phyloP scores from a whole-genome alignment of 352 stramenopile species.

The Elongisporangium anandrum region DNA sequence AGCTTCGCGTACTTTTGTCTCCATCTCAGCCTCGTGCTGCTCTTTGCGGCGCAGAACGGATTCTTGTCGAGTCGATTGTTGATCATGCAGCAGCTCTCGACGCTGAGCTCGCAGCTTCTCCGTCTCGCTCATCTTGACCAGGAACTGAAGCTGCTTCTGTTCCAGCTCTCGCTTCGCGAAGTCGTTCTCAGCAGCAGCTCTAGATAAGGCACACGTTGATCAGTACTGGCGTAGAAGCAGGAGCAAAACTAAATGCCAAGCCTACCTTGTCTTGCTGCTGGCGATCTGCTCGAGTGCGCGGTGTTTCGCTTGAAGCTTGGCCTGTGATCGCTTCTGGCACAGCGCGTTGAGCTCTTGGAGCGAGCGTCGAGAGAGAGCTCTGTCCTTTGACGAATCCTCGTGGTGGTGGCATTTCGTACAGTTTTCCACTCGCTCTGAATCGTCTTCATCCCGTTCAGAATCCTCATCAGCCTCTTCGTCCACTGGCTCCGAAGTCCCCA shows the following conservation, averaged over 20 bases:
- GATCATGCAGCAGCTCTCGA: neutral
- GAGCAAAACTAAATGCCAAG: neutral
- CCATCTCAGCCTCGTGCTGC: neutral
- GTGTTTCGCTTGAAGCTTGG: neutral
- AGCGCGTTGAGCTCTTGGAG: neutral
- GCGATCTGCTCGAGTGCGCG: neutral
- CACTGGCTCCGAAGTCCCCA: neutral
- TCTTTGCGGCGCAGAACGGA: neutral
- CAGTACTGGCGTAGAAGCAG: neutral
- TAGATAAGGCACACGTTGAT: neutral
- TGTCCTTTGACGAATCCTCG: neutral
- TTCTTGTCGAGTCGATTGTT: neutral
- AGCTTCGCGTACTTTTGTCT: neutral
- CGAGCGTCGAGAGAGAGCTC: neutral
- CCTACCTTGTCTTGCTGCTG: neutral
- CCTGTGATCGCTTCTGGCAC: neutral
- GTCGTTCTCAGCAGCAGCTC: neutral
- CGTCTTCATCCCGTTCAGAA: neutral
- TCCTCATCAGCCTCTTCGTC: neutral
- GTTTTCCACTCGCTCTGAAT: neutral
- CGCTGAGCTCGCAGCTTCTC: slow-evolving; percentile 3
- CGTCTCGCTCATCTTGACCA: slow-evolving; percentile 12
- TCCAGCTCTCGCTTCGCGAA: slow-evolving; percentile 8
- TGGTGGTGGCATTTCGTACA: neutral
- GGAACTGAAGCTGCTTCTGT: slow-evolving; percentile 6